Conservation (phyloP, 768 basidiomycete species). For the Lentinus brumalis region DNA sequence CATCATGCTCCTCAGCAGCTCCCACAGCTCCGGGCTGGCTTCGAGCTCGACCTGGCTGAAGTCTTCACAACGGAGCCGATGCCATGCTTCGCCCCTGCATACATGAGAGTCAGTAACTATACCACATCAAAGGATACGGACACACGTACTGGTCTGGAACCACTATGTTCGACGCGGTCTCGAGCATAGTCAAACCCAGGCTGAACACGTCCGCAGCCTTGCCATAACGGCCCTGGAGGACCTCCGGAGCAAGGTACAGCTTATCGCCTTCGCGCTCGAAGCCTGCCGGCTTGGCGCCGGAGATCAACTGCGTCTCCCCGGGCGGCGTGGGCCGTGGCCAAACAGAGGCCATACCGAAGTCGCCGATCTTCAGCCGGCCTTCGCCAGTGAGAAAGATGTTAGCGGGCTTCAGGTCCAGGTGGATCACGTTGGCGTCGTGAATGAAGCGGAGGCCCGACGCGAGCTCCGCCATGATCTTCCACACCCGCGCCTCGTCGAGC, state of each 20-base stretch:
- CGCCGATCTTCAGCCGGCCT: conserved; percentile 94
- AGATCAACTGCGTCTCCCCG: conserved; percentile 26
- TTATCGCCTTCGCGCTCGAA: conserved; percentile 98
- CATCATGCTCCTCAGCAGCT: conserved; percentile 78
- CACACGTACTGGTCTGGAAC: conserved; percentile 91
- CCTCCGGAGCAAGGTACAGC: conserved; percentile 95
- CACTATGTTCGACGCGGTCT: conserved; percentile 93
- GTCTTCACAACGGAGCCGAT: conserved; percentile 87
- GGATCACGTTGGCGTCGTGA: conserved; percentile 85
- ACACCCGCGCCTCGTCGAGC: conserved; percentile 89
- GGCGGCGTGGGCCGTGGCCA: conserved; percentile 68
- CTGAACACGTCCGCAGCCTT: conserved; percentile 97
- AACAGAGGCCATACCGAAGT: conserved; percentile 97
- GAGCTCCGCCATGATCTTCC: conserved; percentile 94
- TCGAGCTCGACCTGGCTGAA: conserved; percentile 81
- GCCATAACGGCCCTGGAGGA: conserved; percentile 88
- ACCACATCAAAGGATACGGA: conserved; percentile 8
- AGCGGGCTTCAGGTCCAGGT: conserved; percentile 96
- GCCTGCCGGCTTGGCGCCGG: conserved; percentile 20
- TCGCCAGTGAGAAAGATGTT: conserved; percentile 90
- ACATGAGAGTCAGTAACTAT: conserved; percentile 13
- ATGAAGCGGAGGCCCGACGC: conserved; percentile 89
- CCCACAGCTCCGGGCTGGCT: conserved; percentile 64
- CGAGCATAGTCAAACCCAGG: conserved; percentile 94
- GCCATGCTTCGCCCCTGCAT: conserved; percentile 89